A percentile compares a stretch with the other conserved stretches of the same genome.
Evolutionary conservation across 306 rosid species (phyloP).

Genomic region (Hippophae rhamnoides): DNA sequence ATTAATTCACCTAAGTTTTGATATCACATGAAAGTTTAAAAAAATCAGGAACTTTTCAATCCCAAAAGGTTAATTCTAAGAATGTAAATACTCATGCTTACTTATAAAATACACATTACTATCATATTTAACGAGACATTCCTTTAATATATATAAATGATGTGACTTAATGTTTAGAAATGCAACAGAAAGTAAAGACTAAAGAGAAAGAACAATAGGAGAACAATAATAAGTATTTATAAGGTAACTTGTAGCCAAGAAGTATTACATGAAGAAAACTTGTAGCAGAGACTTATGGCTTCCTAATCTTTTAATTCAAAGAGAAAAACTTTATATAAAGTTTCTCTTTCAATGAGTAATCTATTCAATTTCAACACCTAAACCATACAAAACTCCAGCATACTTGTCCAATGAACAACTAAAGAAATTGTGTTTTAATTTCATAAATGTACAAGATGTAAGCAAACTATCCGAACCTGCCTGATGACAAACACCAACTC

Average conservation of each 20-base stretch:
- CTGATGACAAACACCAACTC: slow-evolving; percentile 34
- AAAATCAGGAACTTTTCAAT: too few species aligned
- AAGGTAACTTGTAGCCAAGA: slow-evolving; percentile 14
- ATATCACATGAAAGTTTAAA: too few species aligned
- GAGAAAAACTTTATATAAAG: not conserved
- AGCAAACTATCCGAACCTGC: slow-evolving; percentile 46
- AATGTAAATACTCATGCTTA: too few species aligned
- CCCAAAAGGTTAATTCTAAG: too few species aligned
- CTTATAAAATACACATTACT: too few species aligned
- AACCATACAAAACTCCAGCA: slow-evolving; percentile 39
- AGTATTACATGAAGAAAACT: not conserved
- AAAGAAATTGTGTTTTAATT: slow-evolving; percentile 31
- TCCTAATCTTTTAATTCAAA: not conserved
- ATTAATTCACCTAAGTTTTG: too few species aligned
- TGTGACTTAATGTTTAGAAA: not conserved
- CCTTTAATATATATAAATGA: too few species aligned
- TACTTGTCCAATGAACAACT: slow-evolving; percentile 33
- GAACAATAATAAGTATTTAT: slow-evolving; percentile 5
- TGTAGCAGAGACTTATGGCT: slow-evolving; percentile 7
- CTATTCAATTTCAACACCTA: slow-evolving; percentile 29
- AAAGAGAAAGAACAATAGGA: not conserved
- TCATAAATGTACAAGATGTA: slow-evolving; percentile 32
- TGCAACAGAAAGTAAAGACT: not conserved
- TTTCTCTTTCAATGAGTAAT: slow-evolving; percentile 4
- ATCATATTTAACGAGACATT: too few species aligned